Conservation (phyloP, 2,329 filamentous ascomycete genomes). For the Tolypocladium tundrense region DNA sequence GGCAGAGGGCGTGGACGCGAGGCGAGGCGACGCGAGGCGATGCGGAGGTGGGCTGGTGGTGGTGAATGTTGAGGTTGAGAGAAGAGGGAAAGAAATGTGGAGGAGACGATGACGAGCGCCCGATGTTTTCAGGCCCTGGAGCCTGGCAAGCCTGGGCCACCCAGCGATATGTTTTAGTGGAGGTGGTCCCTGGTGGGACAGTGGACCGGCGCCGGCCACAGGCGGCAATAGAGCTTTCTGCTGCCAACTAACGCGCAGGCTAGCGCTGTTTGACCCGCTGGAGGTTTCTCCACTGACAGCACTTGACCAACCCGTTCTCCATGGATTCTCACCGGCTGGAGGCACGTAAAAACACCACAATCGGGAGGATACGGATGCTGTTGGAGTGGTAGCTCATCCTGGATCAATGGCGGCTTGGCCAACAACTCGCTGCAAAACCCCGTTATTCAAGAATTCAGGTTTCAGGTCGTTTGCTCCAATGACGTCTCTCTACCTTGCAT, state of each 20-base stretch:
- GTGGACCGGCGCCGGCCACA: background rate
- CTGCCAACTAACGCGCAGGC: too few species aligned
- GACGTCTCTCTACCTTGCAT: background rate
- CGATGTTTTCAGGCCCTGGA: background rate
- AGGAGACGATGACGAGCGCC: conserved; percentile 1
- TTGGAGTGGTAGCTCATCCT: background rate
- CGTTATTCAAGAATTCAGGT: background rate
- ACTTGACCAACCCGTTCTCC: background rate
- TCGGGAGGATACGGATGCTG: background rate
- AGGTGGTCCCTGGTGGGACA: background rate
- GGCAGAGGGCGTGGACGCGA: conserved; percentile 1
- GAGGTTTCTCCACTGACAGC: background rate
- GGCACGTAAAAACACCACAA: background rate
- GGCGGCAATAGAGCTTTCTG: background rate
- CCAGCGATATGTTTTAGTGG: background rate
- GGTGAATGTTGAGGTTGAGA: background rate
- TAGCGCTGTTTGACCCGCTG: background rate
- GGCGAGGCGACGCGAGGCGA: background rate
- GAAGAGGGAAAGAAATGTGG: background rate
- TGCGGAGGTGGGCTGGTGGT: conserved; percentile 1
- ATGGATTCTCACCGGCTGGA: background rate
- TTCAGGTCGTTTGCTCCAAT: background rate
- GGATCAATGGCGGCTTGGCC: background rate
- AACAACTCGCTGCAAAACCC: background rate
- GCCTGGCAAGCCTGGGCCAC: background rate